These are phyloP conservation scores for Xylona heveae DNA, from an alignment of 495 filamentous ascomycete genomes.

Conservation along the genomic window DNA sequence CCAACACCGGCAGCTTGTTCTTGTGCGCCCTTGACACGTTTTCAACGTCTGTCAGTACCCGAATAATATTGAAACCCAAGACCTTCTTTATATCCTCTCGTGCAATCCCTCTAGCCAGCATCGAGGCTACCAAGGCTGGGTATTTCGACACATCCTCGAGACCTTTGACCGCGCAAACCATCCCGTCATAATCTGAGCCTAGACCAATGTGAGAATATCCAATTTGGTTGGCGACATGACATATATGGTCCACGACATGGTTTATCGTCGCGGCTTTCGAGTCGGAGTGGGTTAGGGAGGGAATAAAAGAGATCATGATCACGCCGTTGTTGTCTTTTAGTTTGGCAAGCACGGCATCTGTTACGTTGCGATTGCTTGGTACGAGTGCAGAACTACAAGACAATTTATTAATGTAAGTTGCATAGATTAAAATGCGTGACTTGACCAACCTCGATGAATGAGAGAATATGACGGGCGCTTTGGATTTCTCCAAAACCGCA, in stretches of 20 bases:
- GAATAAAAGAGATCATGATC: conserved; percentile 38
- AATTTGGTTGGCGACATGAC: conserved; percentile 30
- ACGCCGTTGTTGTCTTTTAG: conserved; percentile 30
- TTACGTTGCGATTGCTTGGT: conserved; percentile 35
- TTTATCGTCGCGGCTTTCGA: conserved; percentile 14
- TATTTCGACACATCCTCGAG: conserved; percentile 25
- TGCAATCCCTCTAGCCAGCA: too few species aligned
- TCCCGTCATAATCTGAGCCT: conserved; percentile 45
- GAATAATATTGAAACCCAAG: too few species aligned
- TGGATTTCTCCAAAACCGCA: conserved; percentile 26
- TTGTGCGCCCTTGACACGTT: too few species aligned
- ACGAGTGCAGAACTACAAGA: conserved; percentile 29
- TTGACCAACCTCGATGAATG: too few species aligned
- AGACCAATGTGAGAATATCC: conserved; percentile 40
- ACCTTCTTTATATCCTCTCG: too few species aligned
- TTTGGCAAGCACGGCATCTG: conserved; percentile 33
- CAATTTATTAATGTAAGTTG: too few species aligned
- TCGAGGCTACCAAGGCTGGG: too few species aligned
- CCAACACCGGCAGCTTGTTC: too few species aligned
- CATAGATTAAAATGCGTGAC: too few species aligned
- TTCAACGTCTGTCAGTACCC: too few species aligned
- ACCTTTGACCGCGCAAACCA: conserved; percentile 22
- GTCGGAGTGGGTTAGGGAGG: too few species aligned
- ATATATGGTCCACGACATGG: conserved; percentile 30
- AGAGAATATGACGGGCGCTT: conserved; percentile 34